Conservation (phyloP, 768 basidiomycete species). For the Tulasnella sp. region DNA sequence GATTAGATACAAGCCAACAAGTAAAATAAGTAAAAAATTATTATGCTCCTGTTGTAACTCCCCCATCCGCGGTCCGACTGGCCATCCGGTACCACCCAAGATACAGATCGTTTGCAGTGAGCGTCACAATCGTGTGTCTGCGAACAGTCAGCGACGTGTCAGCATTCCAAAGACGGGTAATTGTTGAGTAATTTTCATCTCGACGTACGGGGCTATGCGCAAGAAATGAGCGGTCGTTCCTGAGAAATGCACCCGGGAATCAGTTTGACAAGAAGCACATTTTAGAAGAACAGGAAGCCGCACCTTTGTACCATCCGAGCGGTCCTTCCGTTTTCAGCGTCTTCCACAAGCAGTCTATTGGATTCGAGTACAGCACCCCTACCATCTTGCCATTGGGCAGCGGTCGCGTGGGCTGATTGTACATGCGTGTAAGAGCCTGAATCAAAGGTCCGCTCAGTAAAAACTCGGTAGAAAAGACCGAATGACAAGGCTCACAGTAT, state of each 20-base stretch:
- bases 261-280: neutral
- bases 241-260: constrained; percentile 37
- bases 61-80: neutral
- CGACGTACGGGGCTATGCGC: constrained; percentile 78
- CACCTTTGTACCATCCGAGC: constrained; percentile 94
- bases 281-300: neutral
- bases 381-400: constrained; percentile 66
- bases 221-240: constrained; percentile 92
- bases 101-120: constrained; percentile 63
- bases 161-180: neutral
- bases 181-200: constrained; percentile 18
- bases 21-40: neutral
- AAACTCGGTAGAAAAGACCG: constrained; percentile 4
- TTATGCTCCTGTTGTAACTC: neutral
- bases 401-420: constrained; percentile 83
- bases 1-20: neutral
- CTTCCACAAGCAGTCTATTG: constrained; percentile 96
- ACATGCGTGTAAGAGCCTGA: constrained; percentile 87
- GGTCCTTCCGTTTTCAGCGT: constrained; percentile 87
- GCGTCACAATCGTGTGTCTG: constrained; percentile 69
- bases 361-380: constrained; percentile 82
- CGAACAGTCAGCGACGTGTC: neutral
- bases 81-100: constrained; percentile 28
- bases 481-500: constrained; percentile 56
- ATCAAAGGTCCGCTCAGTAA: constrained; percentile 23